These are phyloP conservation scores for Aspergillus jensenii DNA, from an alignment of 2,329 filamentous ascomycete genomes.

Conservation along the genomic window DNA sequence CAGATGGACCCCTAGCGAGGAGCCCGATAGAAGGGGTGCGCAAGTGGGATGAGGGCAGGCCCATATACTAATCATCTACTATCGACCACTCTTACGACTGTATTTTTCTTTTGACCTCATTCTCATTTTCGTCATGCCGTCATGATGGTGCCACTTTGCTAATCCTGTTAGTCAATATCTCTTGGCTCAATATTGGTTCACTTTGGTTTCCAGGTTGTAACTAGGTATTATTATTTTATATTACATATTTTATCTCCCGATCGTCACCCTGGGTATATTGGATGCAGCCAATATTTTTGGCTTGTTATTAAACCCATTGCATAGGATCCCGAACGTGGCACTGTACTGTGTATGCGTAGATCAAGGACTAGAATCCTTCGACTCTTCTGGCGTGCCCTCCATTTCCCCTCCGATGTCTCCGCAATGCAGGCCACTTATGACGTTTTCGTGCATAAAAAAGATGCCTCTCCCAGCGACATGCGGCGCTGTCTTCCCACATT, in stretches of 20 bases:
- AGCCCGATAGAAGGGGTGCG: conserved; percentile 26
- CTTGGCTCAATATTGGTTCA: not conserved
- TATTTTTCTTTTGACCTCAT: not conserved
- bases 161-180: not conserved
- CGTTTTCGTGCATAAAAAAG: not conserved
- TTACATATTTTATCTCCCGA: not conserved
- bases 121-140: not conserved
- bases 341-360: no score
- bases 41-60: conserved; percentile 44
- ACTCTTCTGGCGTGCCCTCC: not conserved
- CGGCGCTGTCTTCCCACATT: no score
- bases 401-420: not conserved
- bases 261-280: not conserved
- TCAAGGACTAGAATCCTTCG: no score
- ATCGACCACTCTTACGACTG: not conserved
- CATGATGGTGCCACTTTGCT: not conserved
- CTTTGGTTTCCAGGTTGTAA: not conserved
- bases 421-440: not conserved
- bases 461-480: not conserved
- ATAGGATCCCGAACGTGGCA: no score
- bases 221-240: not conserved
- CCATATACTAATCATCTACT: conserved; percentile 37
- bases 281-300: no score
- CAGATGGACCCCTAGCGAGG: conserved; percentile 21
- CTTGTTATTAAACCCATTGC: no score